phyloP scores from a whole-genome alignment of 306 rosid genomes.

The Argentina anserina region DNA sequence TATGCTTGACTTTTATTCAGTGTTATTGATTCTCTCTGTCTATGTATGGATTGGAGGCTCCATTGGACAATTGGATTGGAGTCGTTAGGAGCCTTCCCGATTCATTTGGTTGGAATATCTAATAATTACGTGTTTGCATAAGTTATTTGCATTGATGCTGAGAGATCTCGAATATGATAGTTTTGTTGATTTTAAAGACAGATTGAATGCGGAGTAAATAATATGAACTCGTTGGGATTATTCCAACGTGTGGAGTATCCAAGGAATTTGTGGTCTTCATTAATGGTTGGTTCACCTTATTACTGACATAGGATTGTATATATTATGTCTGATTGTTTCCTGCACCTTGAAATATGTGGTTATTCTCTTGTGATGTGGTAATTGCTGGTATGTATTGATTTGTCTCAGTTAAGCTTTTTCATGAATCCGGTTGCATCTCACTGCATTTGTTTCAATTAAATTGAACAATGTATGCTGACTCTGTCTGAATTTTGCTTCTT shows the following conservation, averaged over 20 bases:
- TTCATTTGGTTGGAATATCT: background rate
- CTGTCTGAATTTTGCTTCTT: constrained; percentile 22
- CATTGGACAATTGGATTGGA: background rate
- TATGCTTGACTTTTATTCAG: background rate
- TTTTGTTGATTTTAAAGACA: background rate
- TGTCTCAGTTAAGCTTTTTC: background rate
- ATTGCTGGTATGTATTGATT: background rate
- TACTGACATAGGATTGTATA: background rate
- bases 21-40: background rate
- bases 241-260: background rate
- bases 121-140: background rate
- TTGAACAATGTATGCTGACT: constrained; percentile 6
- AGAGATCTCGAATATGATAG: background rate
- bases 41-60: background rate
- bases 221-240: background rate
- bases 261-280: background rate
- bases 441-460: background rate
- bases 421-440: background rate
- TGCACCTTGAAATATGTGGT: background rate
- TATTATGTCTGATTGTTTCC: background rate
- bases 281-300: background rate
- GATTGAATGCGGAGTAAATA: background rate
- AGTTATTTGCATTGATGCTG: background rate
- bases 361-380: background rate
- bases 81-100: too few species aligned